Evolutionary conservation across 2,329 filamentous ascomycete species (phyloP).

Genomic region (Cladosporium sphaerospermum): DNA sequence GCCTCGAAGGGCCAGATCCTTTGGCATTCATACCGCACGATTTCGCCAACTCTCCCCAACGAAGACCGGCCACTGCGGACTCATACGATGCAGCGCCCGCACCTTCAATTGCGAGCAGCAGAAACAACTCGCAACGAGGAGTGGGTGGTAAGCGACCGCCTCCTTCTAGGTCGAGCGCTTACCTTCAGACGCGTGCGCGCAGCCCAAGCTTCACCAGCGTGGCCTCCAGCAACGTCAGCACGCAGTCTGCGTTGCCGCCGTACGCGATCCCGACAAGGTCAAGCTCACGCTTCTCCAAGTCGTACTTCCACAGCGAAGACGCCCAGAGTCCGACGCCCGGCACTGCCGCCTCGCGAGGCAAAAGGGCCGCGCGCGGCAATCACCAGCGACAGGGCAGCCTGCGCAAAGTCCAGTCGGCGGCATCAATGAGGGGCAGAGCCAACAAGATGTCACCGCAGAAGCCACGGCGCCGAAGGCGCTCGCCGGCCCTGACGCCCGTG

Average conservation of each 20-base stretch:
- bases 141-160: conserved; percentile 13
- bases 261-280: conserved; percentile 87
- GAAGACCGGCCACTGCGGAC: conserved; percentile 26
- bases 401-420: conserved; percentile 79
- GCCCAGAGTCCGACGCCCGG: conserved; percentile 66
- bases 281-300: conserved; percentile 70
- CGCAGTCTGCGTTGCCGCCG: conserved; percentile 52
- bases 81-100: conserved; percentile 28
- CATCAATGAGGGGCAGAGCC: conserved; percentile 54
- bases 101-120: conserved; percentile 28
- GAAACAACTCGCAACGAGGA: conserved; percentile 20
- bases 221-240: conserved; percentile 31
- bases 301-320: conserved; percentile 65
- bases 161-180: conserved; percentile 19
- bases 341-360: conserved; percentile 15
- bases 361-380: conserved; percentile 14
- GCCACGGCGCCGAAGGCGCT: conserved; percentile 25
- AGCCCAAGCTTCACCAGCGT: conserved; percentile 60
- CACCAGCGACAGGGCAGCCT: conserved; percentile 41
- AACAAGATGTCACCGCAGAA: conserved; percentile 51
- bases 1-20: conserved; percentile 6
- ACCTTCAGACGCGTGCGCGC: conserved; percentile 42
- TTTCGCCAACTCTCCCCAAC: conserved; percentile 22
- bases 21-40: not conserved
- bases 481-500: conserved; percentile 30